These are phyloP conservation scores for Lachnellula cervina DNA, from an alignment of 2,329 filamentous ascomycete genomes.

Conservation along the genomic window DNA sequence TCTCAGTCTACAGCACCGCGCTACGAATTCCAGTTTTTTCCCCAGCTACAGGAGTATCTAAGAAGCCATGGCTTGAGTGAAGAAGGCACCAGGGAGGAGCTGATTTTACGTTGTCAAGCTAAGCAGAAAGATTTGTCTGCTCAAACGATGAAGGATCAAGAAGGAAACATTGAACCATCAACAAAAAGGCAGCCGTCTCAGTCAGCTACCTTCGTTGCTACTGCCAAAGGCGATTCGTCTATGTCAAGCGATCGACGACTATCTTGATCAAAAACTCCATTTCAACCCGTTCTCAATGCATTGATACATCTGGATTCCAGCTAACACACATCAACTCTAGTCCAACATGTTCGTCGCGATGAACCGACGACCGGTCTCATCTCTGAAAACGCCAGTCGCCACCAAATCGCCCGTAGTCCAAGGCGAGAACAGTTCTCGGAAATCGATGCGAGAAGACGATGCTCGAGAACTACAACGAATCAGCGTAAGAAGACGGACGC, in stretches of 20 bases:
- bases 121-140: too few species aligned
- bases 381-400: slow-evolving; percentile 3
- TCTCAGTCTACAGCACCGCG: too few species aligned
- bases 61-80: too few species aligned
- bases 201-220: neutral
- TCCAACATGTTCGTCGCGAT: slow-evolving; percentile 6
- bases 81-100: too few species aligned
- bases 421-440: neutral
- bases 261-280: neutral
- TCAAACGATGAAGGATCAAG: neutral
- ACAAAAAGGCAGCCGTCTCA: neutral
- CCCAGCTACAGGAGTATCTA: too few species aligned
- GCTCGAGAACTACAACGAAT: neutral
- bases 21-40: too few species aligned
- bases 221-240: neutral
- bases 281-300: neutral
- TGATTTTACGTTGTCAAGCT: too few species aligned
- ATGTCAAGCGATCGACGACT: neutral
- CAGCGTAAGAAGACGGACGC: neutral
- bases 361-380: slow-evolving; percentile 3
- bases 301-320: neutral
- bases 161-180: neutral
- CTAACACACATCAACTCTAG: slow-evolving; percentile 2
- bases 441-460: neutral
- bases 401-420: neutral